Evolutionary conservation across 495 filamentous ascomycete genomes (phyloP), one percentile per base, ranked within the genome.

Genomic region (Xanthoparmelia taractica): DNA sequence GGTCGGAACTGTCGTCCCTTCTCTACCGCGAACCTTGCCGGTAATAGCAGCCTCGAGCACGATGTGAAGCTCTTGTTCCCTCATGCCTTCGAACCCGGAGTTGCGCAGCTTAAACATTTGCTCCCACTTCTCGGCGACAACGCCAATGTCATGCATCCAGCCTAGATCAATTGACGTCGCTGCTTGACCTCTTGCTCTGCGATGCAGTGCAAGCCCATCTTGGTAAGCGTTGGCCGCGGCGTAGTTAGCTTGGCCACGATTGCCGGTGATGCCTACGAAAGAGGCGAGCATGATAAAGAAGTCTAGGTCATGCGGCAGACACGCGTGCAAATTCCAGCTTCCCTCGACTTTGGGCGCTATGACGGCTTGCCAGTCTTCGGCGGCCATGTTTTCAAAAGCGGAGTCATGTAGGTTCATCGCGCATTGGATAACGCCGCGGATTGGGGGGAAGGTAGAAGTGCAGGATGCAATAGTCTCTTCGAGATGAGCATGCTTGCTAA

Each of bases 261-360:
- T 68, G 6, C 71, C 74, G 4, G 71, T 48, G 34, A 74, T 38
- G 8, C 70, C 71, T 13, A 43, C 59, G 7, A 69, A 34, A 7
- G 67, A 71, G 23, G 73, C 70, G 8, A 77, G 67, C 40, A 79
- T 59, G 48, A 73, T 55, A 69, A 78, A 79, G 69, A 79, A 79
- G 66, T 77, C 73, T 13, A 79, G 61, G 4, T 65, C 59, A 74
- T 75, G 18, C 0, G 66, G 64, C 6, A 71, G 61, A 25, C 55
- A 58, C 2, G 74, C 67, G 57, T 79, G 75, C 1, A 79, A 66
- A 57, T 79, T 76, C 68, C 67, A 70, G 15, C 72, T 64, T 13
- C 80, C 83, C 31, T 78, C 68, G 2, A 85, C 80, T 69, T 86
- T 86, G 36, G 82, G 79, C 57, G 75, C 71, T 27, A 80, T 78